Evolutionary conservation across 2,329 filamentous ascomycete species (phyloP), one percentile per base, ranked within the genome.

Genomic region (Mycosphaerella sp.): DNA sequence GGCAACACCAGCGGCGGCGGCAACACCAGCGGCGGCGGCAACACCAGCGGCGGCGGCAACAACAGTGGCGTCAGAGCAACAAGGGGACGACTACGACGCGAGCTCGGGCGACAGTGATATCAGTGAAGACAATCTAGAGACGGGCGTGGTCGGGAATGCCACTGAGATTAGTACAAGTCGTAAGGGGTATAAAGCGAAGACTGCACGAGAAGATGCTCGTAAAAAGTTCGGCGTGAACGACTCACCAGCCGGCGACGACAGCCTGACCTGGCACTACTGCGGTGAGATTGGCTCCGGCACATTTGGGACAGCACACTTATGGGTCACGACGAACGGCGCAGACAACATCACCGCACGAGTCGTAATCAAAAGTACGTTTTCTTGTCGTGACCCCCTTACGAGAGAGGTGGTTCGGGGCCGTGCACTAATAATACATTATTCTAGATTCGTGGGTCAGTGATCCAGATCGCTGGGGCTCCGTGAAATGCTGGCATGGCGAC

Each of bases 401-500:
- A 21, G 21, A 2, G 21, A 21, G 21, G 21, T 4, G 21, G 21
- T 21, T 21, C 21, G 26, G 3, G 26, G 26, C 4, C 5, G 26
- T 29, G 26, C 26, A 7, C 26, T 29, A 29, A 29, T 7, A 29
- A 29, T 7, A 29, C 26, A 29, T 29, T 7, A 29, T 29, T 7
- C 5, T 7, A 29, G 50, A 53, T 17, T 29, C 32, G 7, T 53
- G 46, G 46, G 26, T 44, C 12, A 12, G 29, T 12, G 38, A 44
- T 5, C 34, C 34, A 6, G n/a, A 26, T 11, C 14, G 32, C 12
- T 53, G 50, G 50, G 26, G 43, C 11, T 41, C 36, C 31, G 11
- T 47, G 0, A 45, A 41, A 31, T 32, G 39, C 38, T 53, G 50
- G 50, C 38, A 53, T 46, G 43, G 41, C 8, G 42, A 46, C 45